Percentiles rank a stretch among this genome's conserved stretches.
Conservation (phyloP, 1,284 basidiomycete species). For the Meira miltonrushii region DNA sequence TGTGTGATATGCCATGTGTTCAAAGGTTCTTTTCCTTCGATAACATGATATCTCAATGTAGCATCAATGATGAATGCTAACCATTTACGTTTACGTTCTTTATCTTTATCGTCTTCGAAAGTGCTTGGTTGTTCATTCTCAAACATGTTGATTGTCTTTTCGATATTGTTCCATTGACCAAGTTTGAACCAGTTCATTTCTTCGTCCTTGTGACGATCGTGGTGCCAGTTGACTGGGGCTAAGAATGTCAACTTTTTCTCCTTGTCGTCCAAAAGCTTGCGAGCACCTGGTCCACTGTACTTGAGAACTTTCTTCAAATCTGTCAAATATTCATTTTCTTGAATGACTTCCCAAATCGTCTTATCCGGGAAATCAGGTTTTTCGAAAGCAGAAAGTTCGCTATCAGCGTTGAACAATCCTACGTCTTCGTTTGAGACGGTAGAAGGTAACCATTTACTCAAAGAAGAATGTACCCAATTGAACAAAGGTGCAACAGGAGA, state of each 20-base stretch:
- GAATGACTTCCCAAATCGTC: constrained; percentile 37
- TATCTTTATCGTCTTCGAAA: constrained; percentile 55
- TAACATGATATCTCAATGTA: constrained; percentile 63
- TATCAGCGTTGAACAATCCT: background rate
- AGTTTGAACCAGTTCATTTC: constrained; percentile 11
- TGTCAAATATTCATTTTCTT: constrained; percentile 24
- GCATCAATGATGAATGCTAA: constrained; percentile 59
- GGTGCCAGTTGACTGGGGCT: constrained; percentile 41
- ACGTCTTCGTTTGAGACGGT: background rate
- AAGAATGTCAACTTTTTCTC: constrained; percentile 28
- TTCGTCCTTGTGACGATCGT: constrained; percentile 18
- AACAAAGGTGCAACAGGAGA: background rate
- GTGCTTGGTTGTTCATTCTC: constrained; percentile 6
- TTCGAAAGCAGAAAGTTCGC: background rate
- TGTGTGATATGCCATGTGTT: constrained; percentile 56
- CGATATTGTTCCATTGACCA: constrained; percentile 19
- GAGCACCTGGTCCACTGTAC: constrained; percentile 34
- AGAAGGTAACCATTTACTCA: background rate
- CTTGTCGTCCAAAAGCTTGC: constrained; percentile 30
- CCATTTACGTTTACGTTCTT: constrained; percentile 58
- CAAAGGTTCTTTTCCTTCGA: constrained; percentile 55
- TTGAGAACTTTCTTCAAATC: constrained; percentile 38
- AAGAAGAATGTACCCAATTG: background rate
- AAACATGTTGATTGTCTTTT: constrained; percentile 22
- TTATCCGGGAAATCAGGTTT: constrained; percentile 15